phyloP scores from a whole-genome alignment of 306 rosid species.

The Senna siamea region DNA sequence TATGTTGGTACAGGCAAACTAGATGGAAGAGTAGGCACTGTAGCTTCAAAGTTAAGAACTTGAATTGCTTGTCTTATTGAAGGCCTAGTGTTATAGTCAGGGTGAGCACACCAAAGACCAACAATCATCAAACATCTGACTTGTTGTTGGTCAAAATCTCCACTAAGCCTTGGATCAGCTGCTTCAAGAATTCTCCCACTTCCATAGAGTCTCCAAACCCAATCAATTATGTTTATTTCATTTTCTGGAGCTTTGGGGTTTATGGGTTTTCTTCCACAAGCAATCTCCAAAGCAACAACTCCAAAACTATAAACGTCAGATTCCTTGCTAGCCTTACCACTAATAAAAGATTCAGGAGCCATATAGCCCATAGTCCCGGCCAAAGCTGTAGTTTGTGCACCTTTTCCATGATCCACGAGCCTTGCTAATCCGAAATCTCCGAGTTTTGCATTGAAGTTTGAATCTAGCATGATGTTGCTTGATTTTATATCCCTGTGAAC shows the following conservation, averaged over 20 bases:
- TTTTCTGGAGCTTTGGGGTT: background rate
- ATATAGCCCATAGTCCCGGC: constrained; percentile 38
- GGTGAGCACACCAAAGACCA: background rate
- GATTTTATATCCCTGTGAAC: background rate
- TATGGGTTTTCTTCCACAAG: constrained; percentile 40
- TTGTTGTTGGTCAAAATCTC: background rate
- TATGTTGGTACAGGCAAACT: background rate
- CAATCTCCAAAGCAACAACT: constrained; percentile 45
- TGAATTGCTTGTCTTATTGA: background rate
- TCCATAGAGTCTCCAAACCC: constrained; percentile 45
- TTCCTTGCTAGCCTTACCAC: constrained; percentile 35
- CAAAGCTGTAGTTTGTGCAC: background rate
- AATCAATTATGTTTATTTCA: constrained; percentile 15
- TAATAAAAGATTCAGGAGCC: constrained; percentile 34
- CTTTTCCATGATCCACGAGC: background rate
- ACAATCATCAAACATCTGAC: background rate
- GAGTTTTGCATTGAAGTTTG: background rate
- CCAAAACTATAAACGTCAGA: constrained; percentile 45
- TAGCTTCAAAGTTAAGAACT: background rate
- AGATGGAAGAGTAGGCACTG: background rate
- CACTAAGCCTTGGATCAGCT: constrained; percentile 36
- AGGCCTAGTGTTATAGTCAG: background rate
- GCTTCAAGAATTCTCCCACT: constrained; percentile 23
- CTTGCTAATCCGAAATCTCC: background rate
- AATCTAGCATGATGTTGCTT: background rate